Evolutionary conservation across 108 stramenopile species (phyloP), one percentile per base, ranked within the genome.

Genomic region (Skeletonema menzelii): DNA sequence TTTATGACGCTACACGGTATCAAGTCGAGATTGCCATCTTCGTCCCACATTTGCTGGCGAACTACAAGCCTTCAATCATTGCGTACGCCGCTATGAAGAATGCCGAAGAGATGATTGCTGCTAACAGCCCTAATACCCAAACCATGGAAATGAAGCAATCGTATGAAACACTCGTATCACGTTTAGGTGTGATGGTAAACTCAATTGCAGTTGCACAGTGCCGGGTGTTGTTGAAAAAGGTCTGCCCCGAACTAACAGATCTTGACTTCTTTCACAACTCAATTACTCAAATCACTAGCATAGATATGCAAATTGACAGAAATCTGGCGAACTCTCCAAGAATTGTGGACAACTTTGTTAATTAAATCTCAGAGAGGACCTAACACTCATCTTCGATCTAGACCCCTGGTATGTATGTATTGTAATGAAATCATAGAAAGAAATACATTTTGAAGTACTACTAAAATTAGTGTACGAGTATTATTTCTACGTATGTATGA

Each of bases 21-120:
- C 72, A 73, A 57, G 19, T 63, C 14, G 72, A 73, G 37, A 15
- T 73, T 27, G 63, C 49, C 27, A 13, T 73, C 14, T 73, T 64
- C 27, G 3, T 63, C n/a, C 72, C 72, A 6, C 34, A 32, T 17
- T 12, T 64, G 35, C n/a, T 73, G 2, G 46, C 22, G 15, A 49
- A 64, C 7, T 64, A 47, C 55, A 64, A 56, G 15, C 72, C 72
- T 0, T 64, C 63, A 2, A 15, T 26, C 10, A 56, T 73, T 42
- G 63, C 34, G 1, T 65, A 12, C 27, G 72, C 72, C 1, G 72
- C 72, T 3, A 57, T 73, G 22, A 40, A 38, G 26, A 73, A 73
- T 42, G 55, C 56, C 8, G 38, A 22, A 34, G 72, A 73, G 26
- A 22, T 24, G 20, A 53, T 53, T 53, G 19, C 20, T 22, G 49